Conservation (phyloP, 1,139 yeast species). For the Yamadazyma taylorii region DNA sequence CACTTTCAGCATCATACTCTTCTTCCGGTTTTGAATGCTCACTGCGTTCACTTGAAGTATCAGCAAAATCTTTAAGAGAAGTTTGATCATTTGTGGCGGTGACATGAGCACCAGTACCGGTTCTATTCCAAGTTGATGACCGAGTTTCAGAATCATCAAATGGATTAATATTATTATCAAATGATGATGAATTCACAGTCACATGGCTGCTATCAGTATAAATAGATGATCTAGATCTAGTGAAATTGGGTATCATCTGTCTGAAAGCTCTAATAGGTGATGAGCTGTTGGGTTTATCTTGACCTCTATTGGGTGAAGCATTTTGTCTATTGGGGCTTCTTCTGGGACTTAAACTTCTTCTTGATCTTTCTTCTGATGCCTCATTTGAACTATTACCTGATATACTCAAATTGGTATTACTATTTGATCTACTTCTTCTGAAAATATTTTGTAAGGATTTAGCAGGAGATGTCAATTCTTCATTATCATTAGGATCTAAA, state of each 20-base stretch:
- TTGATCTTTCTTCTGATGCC: background rate
- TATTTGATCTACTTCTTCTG: conserved; percentile 2
- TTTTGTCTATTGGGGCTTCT: background rate
- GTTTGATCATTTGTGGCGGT: conserved; percentile 11
- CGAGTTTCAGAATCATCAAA: conserved; percentile 1
- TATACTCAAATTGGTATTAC: background rate
- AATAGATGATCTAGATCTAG: conserved; percentile 23
- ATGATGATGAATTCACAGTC: conserved; percentile 2
- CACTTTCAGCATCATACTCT: conserved; percentile 29
- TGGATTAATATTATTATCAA: background rate
- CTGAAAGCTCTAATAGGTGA: conserved; percentile 14
- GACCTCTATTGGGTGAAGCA: too few relatives aligned
- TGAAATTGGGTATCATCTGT: conserved; percentile 22
- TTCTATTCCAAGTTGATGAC: too few relatives aligned
- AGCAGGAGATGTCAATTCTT: conserved; percentile 27
- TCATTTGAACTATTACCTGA: background rate
- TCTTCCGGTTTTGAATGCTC: conserved; percentile 13
- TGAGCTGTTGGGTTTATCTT: conserved; percentile 8
- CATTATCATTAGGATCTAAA: background rate
- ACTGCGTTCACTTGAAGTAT: conserved; percentile 32
- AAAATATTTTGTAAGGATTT: conserved; percentile 29
- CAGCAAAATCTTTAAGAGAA: conserved; percentile 42
- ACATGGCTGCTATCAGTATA: conserved; percentile 9
- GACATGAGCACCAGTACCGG: too few relatives aligned
- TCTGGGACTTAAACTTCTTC: background rate